phyloP scores from a whole-genome alignment of 2,329 filamentous ascomycete species.

The Penicillium hesseltinei region DNA sequence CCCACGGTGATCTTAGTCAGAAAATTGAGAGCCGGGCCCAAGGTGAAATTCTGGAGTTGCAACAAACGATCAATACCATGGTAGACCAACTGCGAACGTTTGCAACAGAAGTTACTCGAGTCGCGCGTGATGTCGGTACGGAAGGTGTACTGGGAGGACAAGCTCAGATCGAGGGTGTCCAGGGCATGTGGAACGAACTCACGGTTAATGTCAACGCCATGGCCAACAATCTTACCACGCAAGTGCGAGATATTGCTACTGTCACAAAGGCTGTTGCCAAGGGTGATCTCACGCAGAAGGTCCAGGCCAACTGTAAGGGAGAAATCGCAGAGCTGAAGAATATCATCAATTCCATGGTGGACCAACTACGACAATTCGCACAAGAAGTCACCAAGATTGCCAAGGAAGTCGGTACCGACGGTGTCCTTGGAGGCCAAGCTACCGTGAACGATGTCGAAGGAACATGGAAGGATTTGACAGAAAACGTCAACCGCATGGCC shows the following conservation, averaged over 20 bases:
- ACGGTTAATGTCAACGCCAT: conserved; percentile 85
- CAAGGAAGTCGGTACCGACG: conserved; percentile 93
- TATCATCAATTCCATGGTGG: conserved; percentile 99
- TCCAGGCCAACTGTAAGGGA: conserved; percentile 86
- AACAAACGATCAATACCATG: conserved; percentile 88
- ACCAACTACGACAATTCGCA: conserved; percentile 93
- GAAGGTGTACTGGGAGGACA: conserved; percentile 80
- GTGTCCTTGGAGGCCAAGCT: conserved; percentile 88
- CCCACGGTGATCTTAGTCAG: conserved; percentile 77
- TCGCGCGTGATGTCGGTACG: conserved; percentile 79
- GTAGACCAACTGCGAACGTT: conserved; percentile 81
- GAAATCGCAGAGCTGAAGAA: conserved; percentile 94
- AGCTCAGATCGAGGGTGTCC: conserved; percentile 77
- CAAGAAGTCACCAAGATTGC: conserved; percentile 96
- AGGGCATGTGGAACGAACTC: conserved; percentile 85
- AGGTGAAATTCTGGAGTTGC: conserved; percentile 77
- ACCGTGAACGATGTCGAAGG: conserved; percentile 95
- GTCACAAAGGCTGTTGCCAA: conserved; percentile 69
- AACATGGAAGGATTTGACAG: conserved; percentile 93
- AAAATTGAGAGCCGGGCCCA: conserved; percentile 79
- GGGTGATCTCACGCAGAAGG: conserved; percentile 94
- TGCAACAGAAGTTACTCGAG: conserved; percentile 78
- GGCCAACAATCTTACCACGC: conserved; percentile 82
- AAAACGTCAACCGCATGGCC: conserved; percentile 97
- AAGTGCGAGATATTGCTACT: conserved; percentile 90